phyloP scores from a whole-genome alignment of 148 eudicot genomes.

The Amaranthus palmeri region DNA sequence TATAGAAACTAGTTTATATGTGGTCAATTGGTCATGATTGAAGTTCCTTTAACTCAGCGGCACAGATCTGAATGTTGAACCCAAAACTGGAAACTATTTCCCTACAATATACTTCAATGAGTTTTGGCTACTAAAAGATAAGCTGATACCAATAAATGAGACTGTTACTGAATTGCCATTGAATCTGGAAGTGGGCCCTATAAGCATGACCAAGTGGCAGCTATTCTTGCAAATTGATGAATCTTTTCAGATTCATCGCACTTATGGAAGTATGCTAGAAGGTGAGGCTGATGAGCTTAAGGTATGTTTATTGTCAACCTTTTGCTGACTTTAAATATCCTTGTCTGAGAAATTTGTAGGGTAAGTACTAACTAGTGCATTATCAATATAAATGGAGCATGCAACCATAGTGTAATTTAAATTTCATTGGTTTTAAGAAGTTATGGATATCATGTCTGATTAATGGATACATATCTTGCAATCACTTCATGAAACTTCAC shows the following conservation, averaged over 20 bases:
- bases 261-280: conserved; percentile 97
- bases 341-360: background rate
- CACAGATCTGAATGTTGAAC: conserved; percentile 75
- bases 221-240: conserved; percentile 91
- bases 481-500: background rate
- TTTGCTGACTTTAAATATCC: conserved; percentile 6
- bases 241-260: conserved; percentile 90
- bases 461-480: too few species aligned
- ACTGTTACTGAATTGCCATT: conserved; percentile 72
- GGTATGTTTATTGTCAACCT: conserved; percentile 36
- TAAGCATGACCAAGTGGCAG: conserved; percentile 99
- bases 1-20: background rate
- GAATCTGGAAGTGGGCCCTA: conserved; percentile 84
- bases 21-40: conserved; percentile 1
- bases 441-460: too few species aligned
- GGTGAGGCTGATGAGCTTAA: conserved; percentile 98
- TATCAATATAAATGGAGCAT: background rate
- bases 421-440: background rate
- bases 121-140: conserved; percentile 94
- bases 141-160: conserved; percentile 75
- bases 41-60: conserved; percentile 47
- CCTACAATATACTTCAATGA: conserved; percentile 85
- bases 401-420: background rate
- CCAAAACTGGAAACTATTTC: conserved; percentile 77
- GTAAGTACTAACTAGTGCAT: background rate